phyloP scores from a whole-genome alignment of 2,329 filamentous ascomycete species.

The Elsinoe fawcettii region DNA sequence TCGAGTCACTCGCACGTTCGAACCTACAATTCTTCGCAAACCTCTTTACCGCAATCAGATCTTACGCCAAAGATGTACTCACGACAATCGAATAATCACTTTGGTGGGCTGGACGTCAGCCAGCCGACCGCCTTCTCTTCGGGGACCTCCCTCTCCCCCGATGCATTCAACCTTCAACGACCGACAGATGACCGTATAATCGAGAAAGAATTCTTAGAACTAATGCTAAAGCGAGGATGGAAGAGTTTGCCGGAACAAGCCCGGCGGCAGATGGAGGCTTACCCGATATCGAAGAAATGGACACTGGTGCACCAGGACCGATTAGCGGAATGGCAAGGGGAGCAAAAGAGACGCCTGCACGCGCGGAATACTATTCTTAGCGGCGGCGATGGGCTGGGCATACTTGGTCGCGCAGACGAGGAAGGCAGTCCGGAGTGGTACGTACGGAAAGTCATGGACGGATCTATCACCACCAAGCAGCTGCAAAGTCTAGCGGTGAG shows the following conservation, averaged over 20 bases:
- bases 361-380: slow-evolving; percentile 56
- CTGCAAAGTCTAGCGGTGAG: slow-evolving; percentile 91
- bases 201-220: slow-evolving; percentile 80
- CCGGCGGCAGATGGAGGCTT: slow-evolving; percentile 89
- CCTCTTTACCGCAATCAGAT: slow-evolving; percentile 37
- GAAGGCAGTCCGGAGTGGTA: slow-evolving; percentile 98
- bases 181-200: slow-evolving; percentile 76
- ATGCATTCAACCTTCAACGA: slow-evolving; percentile 57
- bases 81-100: slow-evolving; percentile 32
- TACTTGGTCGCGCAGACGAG: slow-evolving; percentile 76
- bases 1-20: slow-evolving; percentile 54
- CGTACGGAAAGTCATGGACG: slow-evolving; percentile 93
- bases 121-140: slow-evolving; percentile 42
- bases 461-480: slow-evolving; percentile 83
- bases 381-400: slow-evolving; percentile 59
- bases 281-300: slow-evolving; percentile 94
- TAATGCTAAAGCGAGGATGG: slow-evolving; percentile 98
- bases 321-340: slow-evolving; percentile 85
- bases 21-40: slow-evolving; percentile 52
- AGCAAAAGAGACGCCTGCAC: slow-evolving; percentile 77
- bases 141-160: slow-evolving; percentile 43
- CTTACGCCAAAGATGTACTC: slow-evolving; percentile 26
- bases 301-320: slow-evolving; percentile 92
- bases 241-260: slow-evolving; percentile 95
- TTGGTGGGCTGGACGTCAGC: slow-evolving; percentile 35